Base-by-base conservation (phyloP, 805 yeast genomes). In the Wickerhamomyces canadensis region DNA sequence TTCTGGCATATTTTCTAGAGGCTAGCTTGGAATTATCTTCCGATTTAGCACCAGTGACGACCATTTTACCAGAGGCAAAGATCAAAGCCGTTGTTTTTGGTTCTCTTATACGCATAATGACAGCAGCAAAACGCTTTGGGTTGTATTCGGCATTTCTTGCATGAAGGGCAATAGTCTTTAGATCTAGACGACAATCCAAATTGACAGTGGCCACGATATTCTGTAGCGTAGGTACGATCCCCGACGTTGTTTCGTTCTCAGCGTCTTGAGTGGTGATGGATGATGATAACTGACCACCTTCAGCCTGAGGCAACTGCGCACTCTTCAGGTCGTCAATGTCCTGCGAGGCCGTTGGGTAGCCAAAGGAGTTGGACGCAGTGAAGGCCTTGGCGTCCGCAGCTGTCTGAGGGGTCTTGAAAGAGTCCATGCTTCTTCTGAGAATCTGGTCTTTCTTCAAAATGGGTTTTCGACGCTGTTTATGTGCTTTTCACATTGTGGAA, bases 71-170 rank as follows among this genome's bases (percentile, higher is more conserved):
- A 2, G 97, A 88, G 2, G 98, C 98, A 62, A 93, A 93, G 48
- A 93, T 93, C 50, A 93, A 72, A 0, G 98, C 98, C 2, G 98
- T 93, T 1, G 98, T 93, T 62, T 93, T 93, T 14, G 98, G 98
- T 61, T 93, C 98, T 64, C 98, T 78, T 52, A 93, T 93, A 73
- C 98, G 85, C 98, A 93, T 93, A 52, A 93, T 93, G 34, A 93
- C 98, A 41, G 98, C 98, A 12, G 98, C 98, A 69, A 93, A 93
- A 70, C 98, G 95, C 60, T 84, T 87, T 35, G 98, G 98, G 55
- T 93, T 93, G 66, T 93, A 93, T 62, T 93, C 98, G 25, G 98
- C 98, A 64, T 93, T 93, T 75, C 98, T 87, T 3, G 98, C 98
- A 64, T 93, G 98, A 44, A 93, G 70, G 1, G 98, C 98, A 58